phyloP scores from a whole-genome alignment of 192 early-diverging fungal species.

The Piromyces finnis region DNA sequence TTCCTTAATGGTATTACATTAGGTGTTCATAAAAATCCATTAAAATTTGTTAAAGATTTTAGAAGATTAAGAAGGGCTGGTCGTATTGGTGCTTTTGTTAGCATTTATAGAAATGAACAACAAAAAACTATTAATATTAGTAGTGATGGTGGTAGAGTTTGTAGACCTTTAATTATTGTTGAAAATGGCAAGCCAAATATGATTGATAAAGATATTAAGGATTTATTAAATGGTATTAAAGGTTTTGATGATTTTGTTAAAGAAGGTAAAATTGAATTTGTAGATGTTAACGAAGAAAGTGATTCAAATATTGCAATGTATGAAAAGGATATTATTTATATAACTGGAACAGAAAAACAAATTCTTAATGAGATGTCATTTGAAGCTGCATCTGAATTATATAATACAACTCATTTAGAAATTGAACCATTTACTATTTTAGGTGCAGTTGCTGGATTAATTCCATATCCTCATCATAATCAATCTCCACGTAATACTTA shows the following conservation, averaged over 20 bases:
- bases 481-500: conserved; percentile 97
- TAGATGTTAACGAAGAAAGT: conserved; percentile 95
- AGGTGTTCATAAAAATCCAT: conserved; percentile 65
- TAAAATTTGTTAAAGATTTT: conserved; percentile 73
- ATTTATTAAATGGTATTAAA: conserved; percentile 26
- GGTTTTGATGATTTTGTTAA: conserved; percentile 84
- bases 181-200: conserved; percentile 47
- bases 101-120: conserved; percentile 67
- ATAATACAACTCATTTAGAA: conserved; percentile 83
- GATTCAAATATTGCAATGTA: conserved; percentile 88
- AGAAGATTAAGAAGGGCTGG: conserved; percentile 70
- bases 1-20: conserved; percentile 88
- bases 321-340: conserved; percentile 58
- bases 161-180: conserved; percentile 89
- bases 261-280: conserved; percentile 80
- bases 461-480: conserved; percentile 98
- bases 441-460: conserved; percentile 90
- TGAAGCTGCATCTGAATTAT: conserved; percentile 8
- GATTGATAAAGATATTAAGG: conserved; percentile 14
- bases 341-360: conserved; percentile 1
- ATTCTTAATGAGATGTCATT: conserved; percentile 6
- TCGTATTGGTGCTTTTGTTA: conserved; percentile 76
- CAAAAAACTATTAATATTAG: conserved; percentile 76
- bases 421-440: conserved; percentile 92
- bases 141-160: conserved; percentile 88